A percentile compares a stretch with the other conserved stretches of the same genome.
These are phyloP conservation scores for Globisporangium nodosum DNA, from an alignment of 352 stramenopile genomes.

Conservation along the genomic window DNA sequence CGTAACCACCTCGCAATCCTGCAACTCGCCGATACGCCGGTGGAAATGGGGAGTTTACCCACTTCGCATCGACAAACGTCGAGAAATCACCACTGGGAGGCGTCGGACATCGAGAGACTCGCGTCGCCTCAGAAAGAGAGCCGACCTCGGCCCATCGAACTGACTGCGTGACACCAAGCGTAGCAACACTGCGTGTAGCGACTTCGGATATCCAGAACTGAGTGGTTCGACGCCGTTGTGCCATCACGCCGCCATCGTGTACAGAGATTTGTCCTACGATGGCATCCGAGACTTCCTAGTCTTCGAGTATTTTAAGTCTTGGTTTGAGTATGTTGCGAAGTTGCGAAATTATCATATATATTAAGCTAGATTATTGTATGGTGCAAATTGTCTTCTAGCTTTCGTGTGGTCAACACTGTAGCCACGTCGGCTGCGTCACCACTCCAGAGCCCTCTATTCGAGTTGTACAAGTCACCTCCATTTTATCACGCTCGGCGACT, in stretches of 20 bases:
- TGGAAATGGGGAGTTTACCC: background rate
- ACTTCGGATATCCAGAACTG: background rate
- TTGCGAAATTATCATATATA: too few species aligned
- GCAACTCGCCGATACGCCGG: slow-evolving; percentile 23
- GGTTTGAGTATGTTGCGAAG: too few species aligned
- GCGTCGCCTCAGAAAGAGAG: background rate
- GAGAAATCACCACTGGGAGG: background rate
- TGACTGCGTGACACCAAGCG: background rate
- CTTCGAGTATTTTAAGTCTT: too few species aligned
- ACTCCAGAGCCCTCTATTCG: background rate
- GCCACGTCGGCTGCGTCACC: background rate
- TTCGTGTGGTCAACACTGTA: too few species aligned
- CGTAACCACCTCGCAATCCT: slow-evolving; percentile 31
- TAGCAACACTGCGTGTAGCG: background rate
- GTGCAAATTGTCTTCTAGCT: too few species aligned
- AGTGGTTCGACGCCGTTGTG: background rate
- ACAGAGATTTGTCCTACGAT: too few species aligned
- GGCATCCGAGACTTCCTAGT: too few species aligned
- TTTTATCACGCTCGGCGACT: background rate
- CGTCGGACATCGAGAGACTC: background rate
- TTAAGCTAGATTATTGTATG: too few species aligned
- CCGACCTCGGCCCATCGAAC: background rate
- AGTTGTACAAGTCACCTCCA: background rate
- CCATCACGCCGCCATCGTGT: too few species aligned
- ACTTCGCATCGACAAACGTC: background rate